These are phyloP conservation scores for Magnusiomyces sp. DNA, from an alignment of 1,139 yeast species.

Conservation along the genomic window DNA sequence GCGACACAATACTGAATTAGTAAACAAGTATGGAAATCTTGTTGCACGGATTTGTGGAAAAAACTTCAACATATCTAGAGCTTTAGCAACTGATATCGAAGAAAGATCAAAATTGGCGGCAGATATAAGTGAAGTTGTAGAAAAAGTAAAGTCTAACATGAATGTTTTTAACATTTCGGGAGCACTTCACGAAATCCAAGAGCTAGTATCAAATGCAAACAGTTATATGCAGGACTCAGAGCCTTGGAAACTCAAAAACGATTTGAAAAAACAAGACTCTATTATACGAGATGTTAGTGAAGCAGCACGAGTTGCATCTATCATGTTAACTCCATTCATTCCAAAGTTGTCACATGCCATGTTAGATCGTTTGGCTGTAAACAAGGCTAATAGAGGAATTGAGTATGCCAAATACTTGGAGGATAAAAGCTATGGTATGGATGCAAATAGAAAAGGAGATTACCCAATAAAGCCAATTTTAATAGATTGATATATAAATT, in stretches of 20 bases:
- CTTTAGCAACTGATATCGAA: slow-evolving; percentile 21
- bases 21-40: slow-evolving; percentile 79
- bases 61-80: slow-evolving; percentile 51
- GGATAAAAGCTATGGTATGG: slow-evolving; percentile 43
- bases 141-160: slow-evolving; percentile 39
- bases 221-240: slow-evolving; percentile 42
- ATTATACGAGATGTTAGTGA: slow-evolving; percentile 64
- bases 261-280: slow-evolving; percentile 28
- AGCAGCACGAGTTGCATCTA: slow-evolving; percentile 55
- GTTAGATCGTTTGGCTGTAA: slow-evolving; percentile 58
- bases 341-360: slow-evolving; percentile 53
- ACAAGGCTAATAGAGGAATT: slow-evolving; percentile 33
- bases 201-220: slow-evolving; percentile 53
- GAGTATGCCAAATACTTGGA: slow-evolving; percentile 39
- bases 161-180: slow-evolving; percentile 45
- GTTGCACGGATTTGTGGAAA: slow-evolving; percentile 65
- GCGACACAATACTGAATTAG: slow-evolving; percentile 51
- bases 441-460: slow-evolving; percentile 38
- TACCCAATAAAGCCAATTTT: slow-evolving; percentile 21
- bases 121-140: slow-evolving; percentile 28
- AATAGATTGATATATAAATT: background rate
- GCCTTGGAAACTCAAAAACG: slow-evolving; percentile 44
- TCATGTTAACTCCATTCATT: slow-evolving; percentile 61
- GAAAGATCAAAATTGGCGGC: slow-evolving; percentile 18
- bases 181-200: slow-evolving; percentile 56